Evolutionary conservation across 2,329 filamentous ascomycete genomes (phyloP), one percentile per base, ranked within the genome.

Genomic region (Microdochium paspali): DNA sequence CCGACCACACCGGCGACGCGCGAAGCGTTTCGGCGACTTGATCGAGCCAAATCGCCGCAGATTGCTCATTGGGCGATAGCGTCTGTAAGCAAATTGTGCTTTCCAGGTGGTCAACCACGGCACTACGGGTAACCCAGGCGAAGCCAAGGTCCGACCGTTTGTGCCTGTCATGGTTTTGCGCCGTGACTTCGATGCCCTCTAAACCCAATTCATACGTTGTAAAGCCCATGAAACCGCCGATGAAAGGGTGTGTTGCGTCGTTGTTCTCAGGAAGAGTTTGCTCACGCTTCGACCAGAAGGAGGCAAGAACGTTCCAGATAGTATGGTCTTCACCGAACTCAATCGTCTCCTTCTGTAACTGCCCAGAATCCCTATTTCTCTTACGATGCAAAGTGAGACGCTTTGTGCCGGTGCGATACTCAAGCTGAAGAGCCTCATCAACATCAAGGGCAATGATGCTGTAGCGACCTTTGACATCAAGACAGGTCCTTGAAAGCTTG

Each of bases 141-240:
- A 94, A 79, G 58, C 80, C 86, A 21, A 91, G 69, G 61, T 94
- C 89, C 0, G 87, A 83, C 10, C 77, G 69, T 31, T 64, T 56
- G 47, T 74, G 66, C 2, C 59, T 58, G 10, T 62, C 56, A 3
- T 58, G 53, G 35, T 56, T 53, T 2, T 64, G 53, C 10, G 66
- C 46, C 1, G 53, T 20, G 21, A 85, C 68, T 45, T 69, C 64
- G 47, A 82, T 81, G 18, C 74, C 80, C 53, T 74, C 70, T 1
- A 94, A 68, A 0, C 88, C 87, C 60, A 90, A 80, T 62, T 95
- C 90, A 51, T 95, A 95, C 0, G 87, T 89, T 45, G 89, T 76
- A 57, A 85, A 94, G 0, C 90, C 90, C 66, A 95, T 80, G 50
- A 95, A 82, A 0, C 90, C 90, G 46, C 88, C 90, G 65, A 87